phyloP scores from a whole-genome alignment of 805 yeast genomes.

The Scheffersomyces coipomensis region DNA sequence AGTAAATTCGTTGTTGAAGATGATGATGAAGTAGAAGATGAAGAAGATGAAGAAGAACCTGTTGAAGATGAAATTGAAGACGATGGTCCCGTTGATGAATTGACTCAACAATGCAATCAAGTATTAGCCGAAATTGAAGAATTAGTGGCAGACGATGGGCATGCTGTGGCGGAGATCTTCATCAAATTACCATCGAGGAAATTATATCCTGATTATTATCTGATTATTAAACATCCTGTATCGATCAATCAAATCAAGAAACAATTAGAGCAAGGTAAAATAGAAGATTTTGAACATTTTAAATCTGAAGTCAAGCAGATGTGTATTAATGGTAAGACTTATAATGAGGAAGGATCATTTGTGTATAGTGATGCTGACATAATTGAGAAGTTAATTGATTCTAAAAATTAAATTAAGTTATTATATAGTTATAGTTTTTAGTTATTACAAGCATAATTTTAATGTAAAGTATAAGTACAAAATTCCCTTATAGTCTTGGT shows the following conservation, averaged over 20 bases:
- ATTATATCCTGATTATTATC: conserved; percentile 83
- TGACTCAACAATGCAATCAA: conserved; percentile 22
- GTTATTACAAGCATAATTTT: too few species aligned
- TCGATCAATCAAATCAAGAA: conserved; percentile 55
- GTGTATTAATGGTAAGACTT: conserved; percentile 68
- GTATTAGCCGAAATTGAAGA: conserved; percentile 44
- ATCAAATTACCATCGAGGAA: conserved; percentile 67
- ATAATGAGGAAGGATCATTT: conserved; percentile 68
- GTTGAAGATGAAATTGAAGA: conserved; percentile 12
- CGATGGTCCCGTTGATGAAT: conserved; percentile 12
- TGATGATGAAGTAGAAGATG: conserved; percentile 28
- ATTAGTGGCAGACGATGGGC: conserved; percentile 45
- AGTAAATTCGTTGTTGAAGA: conserved; percentile 9
- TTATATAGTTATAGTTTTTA: too few species aligned
- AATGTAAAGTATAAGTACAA: too few species aligned
- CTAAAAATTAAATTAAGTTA: neutral
- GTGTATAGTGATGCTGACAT: conserved; percentile 58
- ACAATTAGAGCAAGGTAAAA: conserved; percentile 39
- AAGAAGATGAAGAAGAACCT: conserved; percentile 13
- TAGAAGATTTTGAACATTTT: conserved; percentile 44
- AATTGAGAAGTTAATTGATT: conserved; percentile 38
- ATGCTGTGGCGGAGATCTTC: conserved; percentile 44
- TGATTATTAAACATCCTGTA: conserved; percentile 58
- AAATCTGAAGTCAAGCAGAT: conserved; percentile 62
- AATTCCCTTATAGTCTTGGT: too few species aligned